phyloP scores from a whole-genome alignment of 139 green algal species.

The Nannochloris sp. region DNA sequence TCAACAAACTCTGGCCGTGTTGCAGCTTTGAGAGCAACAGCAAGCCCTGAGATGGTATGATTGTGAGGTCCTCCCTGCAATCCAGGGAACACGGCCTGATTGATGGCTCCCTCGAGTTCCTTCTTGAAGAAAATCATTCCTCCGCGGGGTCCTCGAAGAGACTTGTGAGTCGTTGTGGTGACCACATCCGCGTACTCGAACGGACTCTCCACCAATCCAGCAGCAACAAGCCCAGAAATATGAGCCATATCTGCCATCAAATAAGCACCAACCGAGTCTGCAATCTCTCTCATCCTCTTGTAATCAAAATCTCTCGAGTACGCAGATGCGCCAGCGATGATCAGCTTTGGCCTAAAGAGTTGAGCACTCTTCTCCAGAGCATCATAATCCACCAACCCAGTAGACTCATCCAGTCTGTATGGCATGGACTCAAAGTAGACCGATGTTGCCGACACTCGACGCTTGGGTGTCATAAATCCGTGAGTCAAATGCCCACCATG shows the following conservation, averaged over 20 bases:
- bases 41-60: conserved; percentile 95
- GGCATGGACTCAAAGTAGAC: conserved; percentile 98
- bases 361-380: conserved; percentile 53
- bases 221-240: conserved; percentile 80
- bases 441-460: conserved; percentile 94
- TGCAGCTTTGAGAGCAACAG: conserved; percentile 91
- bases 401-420: conserved; percentile 91
- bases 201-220: conserved; percentile 73
- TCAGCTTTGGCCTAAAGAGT: conserved; percentile 80
- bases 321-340: conserved; percentile 88
- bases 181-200: conserved; percentile 94
- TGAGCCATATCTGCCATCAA: conserved; percentile 97
- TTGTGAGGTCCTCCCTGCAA: conserved; percentile 97
- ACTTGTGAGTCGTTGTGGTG: conserved; percentile 99
- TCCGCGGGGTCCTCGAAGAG: conserved; percentile 75
- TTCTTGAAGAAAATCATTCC: conserved; percentile 98
- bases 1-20: conserved; percentile 78
- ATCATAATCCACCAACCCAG: conserved; percentile 95
- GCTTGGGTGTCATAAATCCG: conserved; percentile 94
- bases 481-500: conserved; percentile 94
- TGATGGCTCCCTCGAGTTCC: conserved; percentile 94
- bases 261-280: conserved; percentile 59
- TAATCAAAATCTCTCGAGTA: conserved; percentile 96
- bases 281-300: conserved; percentile 76
- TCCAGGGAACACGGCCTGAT: conserved; percentile 87